Conservation (phyloP, 805 yeast species). For the Starmerella bacillaris region DNA sequence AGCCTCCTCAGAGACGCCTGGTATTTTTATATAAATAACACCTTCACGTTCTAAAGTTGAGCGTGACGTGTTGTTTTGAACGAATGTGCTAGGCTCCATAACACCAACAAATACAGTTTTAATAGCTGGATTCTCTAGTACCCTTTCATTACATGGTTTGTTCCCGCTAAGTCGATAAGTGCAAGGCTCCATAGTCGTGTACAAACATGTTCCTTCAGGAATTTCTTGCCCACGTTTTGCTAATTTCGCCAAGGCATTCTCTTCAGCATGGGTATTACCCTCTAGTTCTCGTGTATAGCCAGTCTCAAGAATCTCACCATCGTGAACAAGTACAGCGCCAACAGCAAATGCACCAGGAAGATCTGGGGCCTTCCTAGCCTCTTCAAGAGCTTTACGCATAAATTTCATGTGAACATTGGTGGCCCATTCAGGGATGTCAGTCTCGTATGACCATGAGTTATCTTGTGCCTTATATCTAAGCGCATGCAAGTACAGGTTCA, state of each 20-base stretch:
- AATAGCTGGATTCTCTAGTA: constrained; percentile 37
- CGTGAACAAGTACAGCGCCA: constrained; percentile 69
- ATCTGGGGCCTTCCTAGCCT: constrained; percentile 65
- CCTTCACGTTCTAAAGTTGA: constrained; percentile 36
- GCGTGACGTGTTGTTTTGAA: constrained; percentile 53
- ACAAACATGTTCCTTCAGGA: constrained; percentile 64
- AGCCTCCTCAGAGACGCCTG: constrained; percentile 63
- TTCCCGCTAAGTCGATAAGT: constrained; percentile 78
- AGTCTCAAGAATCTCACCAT: constrained; percentile 44
- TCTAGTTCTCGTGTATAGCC: constrained; percentile 83
- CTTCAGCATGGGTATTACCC: constrained; percentile 97
- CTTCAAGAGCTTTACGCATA: constrained; percentile 60
- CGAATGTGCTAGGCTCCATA: constrained; percentile 74
- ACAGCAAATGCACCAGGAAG: constrained; percentile 80
- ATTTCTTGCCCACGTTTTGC: constrained; percentile 26
- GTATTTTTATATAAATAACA: constrained; percentile 57
- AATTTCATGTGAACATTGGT: constrained; percentile 34
- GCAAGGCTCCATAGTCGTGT: constrained; percentile 97
- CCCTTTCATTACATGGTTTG: constrained; percentile 68
- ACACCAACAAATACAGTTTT: constrained; percentile 79
- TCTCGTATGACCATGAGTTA: constrained; percentile 48
- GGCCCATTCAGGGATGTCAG: constrained; percentile 76
- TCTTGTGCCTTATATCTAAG: constrained; percentile 42
- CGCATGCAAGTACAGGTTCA: constrained; percentile 85
- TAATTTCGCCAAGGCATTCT: constrained; percentile 66